Conservation (phyloP, 176 grass and related monocot species). For the Elymus sibiricus region DNA sequence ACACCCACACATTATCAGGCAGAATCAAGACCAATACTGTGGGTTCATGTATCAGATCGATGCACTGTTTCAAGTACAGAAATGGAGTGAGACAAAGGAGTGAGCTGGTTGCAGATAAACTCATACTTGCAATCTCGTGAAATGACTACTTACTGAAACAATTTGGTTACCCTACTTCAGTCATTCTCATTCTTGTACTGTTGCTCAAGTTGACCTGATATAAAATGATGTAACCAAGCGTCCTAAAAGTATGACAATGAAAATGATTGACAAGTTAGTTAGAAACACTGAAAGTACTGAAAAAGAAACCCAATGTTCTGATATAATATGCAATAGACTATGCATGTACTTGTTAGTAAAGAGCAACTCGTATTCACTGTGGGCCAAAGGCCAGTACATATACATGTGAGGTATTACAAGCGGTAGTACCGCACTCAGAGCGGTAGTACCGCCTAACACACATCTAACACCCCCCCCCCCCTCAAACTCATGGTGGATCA, state of each 20-base stretch:
- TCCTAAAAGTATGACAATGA: not conserved
- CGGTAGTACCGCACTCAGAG: too few relatives aligned
- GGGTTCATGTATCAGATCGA: not conserved
- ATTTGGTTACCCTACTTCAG: not conserved
- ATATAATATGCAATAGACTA: not conserved
- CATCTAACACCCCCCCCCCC: too few relatives aligned
- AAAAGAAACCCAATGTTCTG: not conserved
- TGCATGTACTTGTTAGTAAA: too few relatives aligned
- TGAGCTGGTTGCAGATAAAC: not conserved
- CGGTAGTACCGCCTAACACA: too few relatives aligned
- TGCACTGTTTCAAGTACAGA: not conserved
- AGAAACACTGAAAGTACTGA: not conserved
- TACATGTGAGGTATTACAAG: too few relatives aligned
- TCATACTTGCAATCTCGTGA: not conserved
- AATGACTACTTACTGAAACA: constrained; percentile 13
- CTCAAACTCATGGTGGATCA: too few relatives aligned
- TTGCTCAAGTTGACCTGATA: not conserved
- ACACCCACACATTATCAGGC: not conserved
- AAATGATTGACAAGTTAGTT: not conserved
- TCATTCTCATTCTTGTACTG: not conserved
- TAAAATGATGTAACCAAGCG: not conserved
- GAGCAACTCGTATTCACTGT: too few relatives aligned
- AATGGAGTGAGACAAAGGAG: constrained; percentile 3
- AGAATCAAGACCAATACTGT: not conserved
- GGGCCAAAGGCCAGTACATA: too few relatives aligned